Evolutionary conservation across 352 stramenopile genomes (phyloP), one percentile per base, ranked within the genome.

Genomic region (Globisporangium echinulatum): DNA sequence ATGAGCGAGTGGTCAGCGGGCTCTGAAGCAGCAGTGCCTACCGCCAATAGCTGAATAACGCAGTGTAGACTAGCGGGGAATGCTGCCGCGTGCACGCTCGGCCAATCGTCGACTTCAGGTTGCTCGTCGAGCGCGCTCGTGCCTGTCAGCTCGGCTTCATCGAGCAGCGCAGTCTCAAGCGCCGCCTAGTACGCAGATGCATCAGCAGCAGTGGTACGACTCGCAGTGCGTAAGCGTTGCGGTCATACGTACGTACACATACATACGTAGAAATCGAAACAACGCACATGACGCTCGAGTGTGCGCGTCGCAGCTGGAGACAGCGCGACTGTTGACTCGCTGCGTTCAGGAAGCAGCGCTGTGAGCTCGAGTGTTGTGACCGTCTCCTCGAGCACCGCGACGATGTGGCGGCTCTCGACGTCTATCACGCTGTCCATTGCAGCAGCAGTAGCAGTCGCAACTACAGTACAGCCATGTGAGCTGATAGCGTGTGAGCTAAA

Each of bases 341-440:
- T 11, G 53, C 60, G 40, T 15, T 62, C 43, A 15, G 71, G 71
- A 4, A 84, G 17, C 14, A 56, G 63, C 9, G 65, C 63, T 7
- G 72, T 58, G 44, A 79, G 55, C 51, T 68, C 58, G 19, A 84
- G 60, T 19, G 67, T 64, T 14, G 58, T 60, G 8, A 81, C 60
- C n/a, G 66, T 61, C 7, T 63, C 54, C 39, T 72, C 65, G 4
- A 84, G 66, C 59, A 75, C 66, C 15, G 51, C 70, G n/a, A 84
- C 37, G 39, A 79, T 51, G n/a, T 69, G 74, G 46, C 66, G 53
- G 37, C 62, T 67, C 56, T 84, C 74, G 42, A 76, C 47, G 46
- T 61, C 48, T 56, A 65, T 73, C 48, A 63, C 61, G 40, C 64
- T 64, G 55, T 68, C 63, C 69, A 74, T 64, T 25, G 37, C 19